phyloP scores from a whole-genome alignment of 164 flowering plant species.

The Nelumbo lutea region DNA sequence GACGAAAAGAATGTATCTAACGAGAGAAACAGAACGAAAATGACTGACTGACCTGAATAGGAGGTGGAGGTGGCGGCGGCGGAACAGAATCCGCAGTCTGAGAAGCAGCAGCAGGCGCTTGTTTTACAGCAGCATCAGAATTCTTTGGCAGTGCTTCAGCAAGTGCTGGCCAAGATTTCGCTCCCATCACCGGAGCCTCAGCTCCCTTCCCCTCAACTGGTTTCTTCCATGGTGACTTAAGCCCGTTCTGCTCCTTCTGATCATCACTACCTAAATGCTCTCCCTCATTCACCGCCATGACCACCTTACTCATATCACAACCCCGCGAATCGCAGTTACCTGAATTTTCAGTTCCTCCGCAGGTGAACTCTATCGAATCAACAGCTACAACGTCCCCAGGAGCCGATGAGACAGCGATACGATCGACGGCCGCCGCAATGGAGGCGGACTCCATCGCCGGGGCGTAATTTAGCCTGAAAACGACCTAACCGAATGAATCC shows the following conservation, averaged over 20 bases:
- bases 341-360: not conserved
- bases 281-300: slow-evolving; percentile 26
- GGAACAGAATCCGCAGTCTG: slow-evolving; percentile 14
- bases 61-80: slow-evolving; percentile 11
- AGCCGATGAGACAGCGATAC: not conserved
- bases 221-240: slow-evolving; percentile 56
- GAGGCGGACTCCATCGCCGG: slow-evolving; percentile 6
- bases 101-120: not conserved
- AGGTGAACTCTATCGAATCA: slow-evolving; percentile 1
- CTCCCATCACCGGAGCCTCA: slow-evolving; percentile 46
- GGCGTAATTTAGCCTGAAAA: slow-evolving; percentile 8
- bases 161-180: slow-evolving; percentile 68
- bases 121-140: slow-evolving; percentile 12
- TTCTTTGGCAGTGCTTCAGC: slow-evolving; percentile 32
- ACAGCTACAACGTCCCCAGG: not conserved
- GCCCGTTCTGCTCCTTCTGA: slow-evolving; percentile 21
- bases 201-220: slow-evolving; percentile 25
- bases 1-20: not conserved
- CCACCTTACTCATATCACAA: slow-evolving; percentile 18
- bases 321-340: slow-evolving; percentile 1
- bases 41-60: slow-evolving; percentile 6
- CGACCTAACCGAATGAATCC: slow-evolving; percentile 1
- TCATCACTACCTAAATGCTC: slow-evolving; percentile 7
- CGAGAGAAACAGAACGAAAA: not conserved
- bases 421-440: slow-evolving; percentile 1